A percentile compares a stretch with the other conserved stretches of the same genome.
Conservation (phyloP, 2,329 filamentous ascomycete genomes). For the Fusarium sp. region DNA sequence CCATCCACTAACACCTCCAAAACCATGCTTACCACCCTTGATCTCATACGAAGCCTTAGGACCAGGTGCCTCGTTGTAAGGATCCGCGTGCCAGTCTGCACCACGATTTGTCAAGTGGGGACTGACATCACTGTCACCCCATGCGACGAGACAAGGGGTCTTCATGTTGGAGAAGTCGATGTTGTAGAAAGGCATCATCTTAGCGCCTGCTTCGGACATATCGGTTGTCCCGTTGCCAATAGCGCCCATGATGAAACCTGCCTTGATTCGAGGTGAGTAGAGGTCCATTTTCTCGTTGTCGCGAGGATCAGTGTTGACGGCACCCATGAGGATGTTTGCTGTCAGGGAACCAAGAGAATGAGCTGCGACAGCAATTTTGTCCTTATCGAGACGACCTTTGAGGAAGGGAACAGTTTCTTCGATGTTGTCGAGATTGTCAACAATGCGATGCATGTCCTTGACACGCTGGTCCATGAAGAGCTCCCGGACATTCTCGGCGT, state of each 20-base stretch:
- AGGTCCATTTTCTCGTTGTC: constrained; percentile 24
- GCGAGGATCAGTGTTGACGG: constrained; percentile 38
- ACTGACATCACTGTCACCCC: constrained; percentile 40
- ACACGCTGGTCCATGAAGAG: constrained; percentile 40
- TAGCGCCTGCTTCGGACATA: constrained; percentile 19
- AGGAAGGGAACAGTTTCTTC: constrained; percentile 38
- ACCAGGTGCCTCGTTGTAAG: constrained; percentile 29
- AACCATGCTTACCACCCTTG: constrained; percentile 41
- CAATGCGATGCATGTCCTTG: constrained; percentile 38
- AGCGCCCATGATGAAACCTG: constrained; percentile 42
- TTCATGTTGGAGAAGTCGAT: constrained; percentile 39
- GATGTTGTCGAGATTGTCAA: constrained; percentile 42
- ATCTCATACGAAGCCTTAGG: constrained; percentile 39
- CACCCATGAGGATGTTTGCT: constrained; percentile 35
- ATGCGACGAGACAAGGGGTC: constrained; percentile 37
- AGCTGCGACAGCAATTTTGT: constrained; percentile 39
- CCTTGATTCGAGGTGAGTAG: constrained; percentile 40
- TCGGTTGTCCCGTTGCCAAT: constrained; percentile 29
- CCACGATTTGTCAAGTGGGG: constrained; percentile 39
- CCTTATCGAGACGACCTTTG: constrained; percentile 39
- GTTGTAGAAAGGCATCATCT: constrained; percentile 36
- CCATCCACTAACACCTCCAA: constrained; percentile 45
- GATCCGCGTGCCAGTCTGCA: constrained; percentile 43
- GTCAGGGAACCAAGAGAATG: constrained; percentile 44
- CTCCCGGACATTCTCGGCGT: constrained; percentile 21